Conservation (phyloP, 495 filamentous ascomycete genomes). For the Aspergillus cavernicola region DNA sequence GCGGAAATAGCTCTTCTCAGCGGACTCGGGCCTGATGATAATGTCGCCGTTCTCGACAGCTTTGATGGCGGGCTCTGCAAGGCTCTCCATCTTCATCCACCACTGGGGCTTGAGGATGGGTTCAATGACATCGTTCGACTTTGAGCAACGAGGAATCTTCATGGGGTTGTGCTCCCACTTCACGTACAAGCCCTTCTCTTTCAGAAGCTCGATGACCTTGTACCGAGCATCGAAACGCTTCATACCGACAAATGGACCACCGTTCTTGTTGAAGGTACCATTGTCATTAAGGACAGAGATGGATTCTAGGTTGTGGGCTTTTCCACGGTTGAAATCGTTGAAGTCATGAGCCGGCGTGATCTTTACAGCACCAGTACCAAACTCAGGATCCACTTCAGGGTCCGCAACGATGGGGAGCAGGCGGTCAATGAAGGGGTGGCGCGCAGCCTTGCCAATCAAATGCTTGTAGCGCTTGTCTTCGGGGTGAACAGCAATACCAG, state of each 20-base stretch:
- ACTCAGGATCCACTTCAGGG: constrained; percentile 64
- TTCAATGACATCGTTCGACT: constrained; percentile 79
- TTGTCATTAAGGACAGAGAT: constrained; percentile 52
- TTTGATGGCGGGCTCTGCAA: constrained; percentile 59
- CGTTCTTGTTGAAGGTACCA: constrained; percentile 62
- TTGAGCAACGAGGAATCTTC: constrained; percentile 70
- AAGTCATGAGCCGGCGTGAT: constrained; percentile 76
- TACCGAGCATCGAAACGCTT: constrained; percentile 78
- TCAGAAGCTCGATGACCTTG: constrained; percentile 63
- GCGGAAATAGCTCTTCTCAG: constrained; percentile 65
- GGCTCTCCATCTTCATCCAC: constrained; percentile 66
- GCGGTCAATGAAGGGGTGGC: constrained; percentile 67
- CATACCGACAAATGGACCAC: constrained; percentile 59
- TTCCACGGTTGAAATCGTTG: constrained; percentile 72
- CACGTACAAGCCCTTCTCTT: constrained; percentile 66
- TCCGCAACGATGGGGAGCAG: constrained; percentile 69
- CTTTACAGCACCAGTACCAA: constrained; percentile 78
- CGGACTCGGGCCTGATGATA: constrained; percentile 65
- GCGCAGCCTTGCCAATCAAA: constrained; percentile 65
- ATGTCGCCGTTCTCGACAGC: constrained; percentile 66
- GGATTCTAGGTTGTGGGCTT: constrained; percentile 58
- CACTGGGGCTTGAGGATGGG: constrained; percentile 76
- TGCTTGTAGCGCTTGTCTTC: constrained; percentile 61
- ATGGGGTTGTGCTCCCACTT: constrained; percentile 77
- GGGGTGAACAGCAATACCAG: constrained; percentile 73